Base-by-base conservation (phyloP, 495 filamentous ascomycete genomes). In the Chlorociboria aeruginascens region DNA sequence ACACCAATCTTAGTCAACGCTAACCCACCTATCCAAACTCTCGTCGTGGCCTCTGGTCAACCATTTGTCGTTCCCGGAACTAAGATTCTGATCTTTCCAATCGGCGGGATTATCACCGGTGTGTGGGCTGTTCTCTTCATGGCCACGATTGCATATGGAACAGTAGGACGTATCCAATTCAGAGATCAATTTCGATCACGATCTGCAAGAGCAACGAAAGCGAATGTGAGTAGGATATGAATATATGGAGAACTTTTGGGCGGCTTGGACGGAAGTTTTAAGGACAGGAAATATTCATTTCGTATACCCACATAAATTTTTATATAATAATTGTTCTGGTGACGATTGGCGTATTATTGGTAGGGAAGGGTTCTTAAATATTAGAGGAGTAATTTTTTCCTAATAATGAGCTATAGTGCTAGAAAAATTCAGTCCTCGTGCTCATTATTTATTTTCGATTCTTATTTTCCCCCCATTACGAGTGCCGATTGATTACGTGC, bases 41-140 rank as follows among this genome's bases (percentile, higher is more conserved):
- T 63, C 12, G 57, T 65, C 25, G 61, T 67, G 6, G 60, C 56
- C 29, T 49, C 55, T 16, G 56, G 46, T 11, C 46, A 49, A 0
- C 56, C 71, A 0, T 87, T 84, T 57, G 69, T 81, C 0, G 61
- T 86, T 1, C 83, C 83, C 0, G 85, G 84, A 3, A 74, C 73
- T 32, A 71, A 72, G 20, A 73, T 87, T 40, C 63, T 78, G 40
- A 79, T 83, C 43, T 81, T 83, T 62, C 84, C 85, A 0, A 63
- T 78, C 14, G 83, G 84, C 8, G 61, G 83, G 7, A 64, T 86
- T 52, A 66, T 88, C 46, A 85, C 77, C 8, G 65, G 73, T 38
- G 54, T 72, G 16, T 89, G 85, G 78, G 56, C 73, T 0, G 46
- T 72, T 0, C 31, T 82, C 2, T 75, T 79, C 14, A 33, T 78